Base-by-base conservation (phyloP, 257 asterid genomes). In the Petunia axillaris region DNA sequence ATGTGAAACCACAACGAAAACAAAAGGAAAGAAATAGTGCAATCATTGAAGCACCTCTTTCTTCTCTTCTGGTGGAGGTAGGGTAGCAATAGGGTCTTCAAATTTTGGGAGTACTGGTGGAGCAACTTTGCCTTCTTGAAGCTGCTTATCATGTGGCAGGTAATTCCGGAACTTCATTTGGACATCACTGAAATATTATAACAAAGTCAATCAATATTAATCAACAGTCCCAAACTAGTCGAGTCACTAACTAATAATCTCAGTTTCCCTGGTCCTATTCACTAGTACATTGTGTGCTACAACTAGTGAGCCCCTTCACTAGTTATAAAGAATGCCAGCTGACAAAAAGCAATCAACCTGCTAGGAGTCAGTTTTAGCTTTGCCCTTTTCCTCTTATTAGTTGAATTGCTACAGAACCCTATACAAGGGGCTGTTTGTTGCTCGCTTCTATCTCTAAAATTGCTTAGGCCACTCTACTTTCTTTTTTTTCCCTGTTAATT, bases 121-220 rank as follows among this genome's bases (percentile, higher is more conserved):
- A 66, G 93, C 91, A 46, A 96, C 91, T 86, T 91, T 96, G 4
- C 97, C 99, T 86, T 90, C 98, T 80, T 96, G 99, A 74, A 96
- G 98, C 62, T 89, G 91, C 90, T 96, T 96, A 84, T 96, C 99
- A 75, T 96, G 97, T 38, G 99, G 99, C 79, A 96, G 91, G 88
- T 96, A 96, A 86, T 96, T 96, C 15, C 99, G 97, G 82, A 96
- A 96, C 82, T 92, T 94, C 97, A 96, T 83, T 81, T 75, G 90
- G 74, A 92, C 87, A 77, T 86, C 85, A 76, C 94, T 91, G 91
- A 85, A 85, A 85, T 39, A 16, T 25, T 75, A 57, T 43, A 65
- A 2, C 41, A 14, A 77, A 62, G 36, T 5, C 35, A 25, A 79
- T 44, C 39, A 39, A 40, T 52, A 74, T 0, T 50, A 79, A 4